A percentile compares a stretch with the other conserved stretches of the same genome.
Evolutionary conservation across 2,329 filamentous ascomycete genomes (phyloP).

Genomic region (Aspergillus sp.): DNA sequence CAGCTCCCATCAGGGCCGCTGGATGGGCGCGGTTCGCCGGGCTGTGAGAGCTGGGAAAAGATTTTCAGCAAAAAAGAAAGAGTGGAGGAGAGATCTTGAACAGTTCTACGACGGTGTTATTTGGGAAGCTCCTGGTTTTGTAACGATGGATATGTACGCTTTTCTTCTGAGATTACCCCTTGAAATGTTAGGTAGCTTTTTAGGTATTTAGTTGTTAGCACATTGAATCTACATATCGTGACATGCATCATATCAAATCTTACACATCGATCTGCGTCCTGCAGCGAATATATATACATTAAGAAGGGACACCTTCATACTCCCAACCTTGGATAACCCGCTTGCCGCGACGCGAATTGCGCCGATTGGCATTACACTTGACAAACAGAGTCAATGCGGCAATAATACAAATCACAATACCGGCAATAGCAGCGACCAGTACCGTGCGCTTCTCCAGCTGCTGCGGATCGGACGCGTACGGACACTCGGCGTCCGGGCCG

Average conservation of each 20-base stretch:
- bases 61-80: neutral
- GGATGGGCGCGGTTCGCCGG: conserved; percentile 49
- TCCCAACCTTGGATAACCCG: conserved; percentile 59
- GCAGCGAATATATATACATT: neutral
- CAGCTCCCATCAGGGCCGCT: conserved; percentile 35
- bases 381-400: conserved; percentile 61
- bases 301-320: conserved; percentile 66
- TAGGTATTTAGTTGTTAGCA: too few species aligned
- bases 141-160: conserved; percentile 2
- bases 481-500: conserved; percentile 56
- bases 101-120: conserved; percentile 4
- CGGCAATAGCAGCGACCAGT: conserved; percentile 61
- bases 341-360: conserved; percentile 51
- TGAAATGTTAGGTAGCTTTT: neutral
- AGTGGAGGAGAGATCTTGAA: neutral
- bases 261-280: too few species aligned
- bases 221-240: too few species aligned
- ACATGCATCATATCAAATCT: too few species aligned
- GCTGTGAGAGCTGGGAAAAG: conserved; percentile 25
- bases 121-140: conserved; percentile 8
- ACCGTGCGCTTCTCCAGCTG: conserved; percentile 49
- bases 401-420: conserved; percentile 62
- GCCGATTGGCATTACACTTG: conserved; percentile 63
- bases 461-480: conserved; percentile 51
- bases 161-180: neutral